Conservation (phyloP, 2,329 filamentous ascomycete genomes). For the Fonsecaea nubica region DNA sequence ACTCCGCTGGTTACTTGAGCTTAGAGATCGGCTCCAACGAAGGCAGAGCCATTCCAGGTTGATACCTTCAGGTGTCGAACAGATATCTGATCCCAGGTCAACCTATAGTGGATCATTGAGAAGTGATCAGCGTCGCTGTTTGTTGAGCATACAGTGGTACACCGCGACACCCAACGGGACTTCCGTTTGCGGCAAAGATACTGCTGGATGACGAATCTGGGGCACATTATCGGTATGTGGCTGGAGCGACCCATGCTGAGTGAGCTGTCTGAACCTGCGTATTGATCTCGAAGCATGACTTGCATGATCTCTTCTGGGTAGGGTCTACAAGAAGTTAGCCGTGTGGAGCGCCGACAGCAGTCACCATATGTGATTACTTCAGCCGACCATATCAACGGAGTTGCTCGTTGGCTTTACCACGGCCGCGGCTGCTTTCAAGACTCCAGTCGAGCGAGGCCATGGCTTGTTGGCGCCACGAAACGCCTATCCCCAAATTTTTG, state of each 20-base stretch:
- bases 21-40: background rate
- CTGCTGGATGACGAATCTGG: background rate
- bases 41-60: background rate
- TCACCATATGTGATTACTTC: conserved; percentile 12
- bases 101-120: background rate
- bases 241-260: conserved; percentile 14
- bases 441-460: background rate
- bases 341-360: conserved; percentile 1
- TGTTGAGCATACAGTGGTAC: background rate
- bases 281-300: conserved; percentile 8
- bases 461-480: background rate
- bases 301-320: conserved; percentile 19
- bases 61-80: background rate
- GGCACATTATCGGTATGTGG: background rate
- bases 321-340: background rate
- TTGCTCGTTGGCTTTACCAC: background rate
- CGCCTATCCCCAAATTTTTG: background rate
- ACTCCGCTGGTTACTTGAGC: background rate
- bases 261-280: conserved; percentile 3
- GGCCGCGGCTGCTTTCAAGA: background rate
- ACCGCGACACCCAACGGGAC: background rate
- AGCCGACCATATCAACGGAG: background rate
- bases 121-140: background rate
- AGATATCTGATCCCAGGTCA: background rate
- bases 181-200: background rate